Conservation (phyloP, 2,329 filamentous ascomycete genomes). For the Arachnopeziza araneosa region DNA sequence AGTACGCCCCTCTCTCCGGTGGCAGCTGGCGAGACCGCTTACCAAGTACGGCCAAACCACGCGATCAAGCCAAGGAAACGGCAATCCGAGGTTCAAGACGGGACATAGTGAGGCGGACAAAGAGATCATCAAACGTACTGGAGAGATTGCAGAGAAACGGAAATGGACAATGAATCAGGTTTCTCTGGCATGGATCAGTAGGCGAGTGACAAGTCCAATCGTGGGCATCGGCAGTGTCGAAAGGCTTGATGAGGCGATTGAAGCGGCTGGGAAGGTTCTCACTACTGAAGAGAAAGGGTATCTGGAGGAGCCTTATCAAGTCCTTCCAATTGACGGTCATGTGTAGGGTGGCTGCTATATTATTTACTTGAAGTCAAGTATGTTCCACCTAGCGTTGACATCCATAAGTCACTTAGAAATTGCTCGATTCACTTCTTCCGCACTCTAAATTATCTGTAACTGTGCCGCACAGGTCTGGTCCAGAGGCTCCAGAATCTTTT, state of each 20-base stretch:
- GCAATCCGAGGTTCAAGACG: slow-evolving; percentile 17
- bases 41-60: slow-evolving; percentile 18
- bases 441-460: no score
- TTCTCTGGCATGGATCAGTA: slow-evolving; percentile 49
- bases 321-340: slow-evolving; percentile 35
- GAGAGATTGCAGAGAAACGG: slow-evolving; percentile 51
- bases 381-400: no score
- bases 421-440: no score
- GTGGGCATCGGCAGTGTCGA: slow-evolving; percentile 45
- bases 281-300: slow-evolving; percentile 46
- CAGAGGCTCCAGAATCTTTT: no score
- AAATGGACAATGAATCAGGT: slow-evolving; percentile 53
- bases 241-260: slow-evolving; percentile 48
- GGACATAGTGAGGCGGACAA: slow-evolving; percentile 40
- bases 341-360: slow-evolving; percentile 4
- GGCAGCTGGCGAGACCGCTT: slow-evolving; percentile 30
- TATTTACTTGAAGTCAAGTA: no score
- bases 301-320: slow-evolving; percentile 47
- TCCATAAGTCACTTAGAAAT: no score
- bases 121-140: slow-evolving; percentile 47
- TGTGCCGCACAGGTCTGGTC: no score
- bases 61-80: slow-evolving; percentile 16
- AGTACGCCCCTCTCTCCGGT: slow-evolving; percentile 31
- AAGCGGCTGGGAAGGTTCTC: slow-evolving; percentile 34
- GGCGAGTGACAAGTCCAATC: slow-evolving; percentile 43